phyloP scores from a whole-genome alignment of 495 filamentous ascomycete species.

The Aspergillus mulundensis region DNA sequence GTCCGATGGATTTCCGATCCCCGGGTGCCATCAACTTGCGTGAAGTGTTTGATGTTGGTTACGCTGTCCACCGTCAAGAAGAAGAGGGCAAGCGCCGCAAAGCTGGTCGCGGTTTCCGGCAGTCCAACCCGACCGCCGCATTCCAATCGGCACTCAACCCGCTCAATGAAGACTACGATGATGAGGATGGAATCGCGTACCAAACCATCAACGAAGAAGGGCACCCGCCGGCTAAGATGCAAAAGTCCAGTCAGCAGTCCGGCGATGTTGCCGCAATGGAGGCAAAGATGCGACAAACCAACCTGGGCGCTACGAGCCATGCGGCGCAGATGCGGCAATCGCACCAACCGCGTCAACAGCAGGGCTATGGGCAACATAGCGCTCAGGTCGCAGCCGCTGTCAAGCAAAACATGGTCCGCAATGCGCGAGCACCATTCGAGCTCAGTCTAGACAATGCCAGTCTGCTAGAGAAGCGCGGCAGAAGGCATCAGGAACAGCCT shows the following conservation, averaged over 20 bases:
- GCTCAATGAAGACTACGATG: constrained; percentile 67
- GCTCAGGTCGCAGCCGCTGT: constrained; percentile 73
- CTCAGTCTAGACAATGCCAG: constrained; percentile 87
- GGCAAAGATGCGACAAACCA: constrained; percentile 77
- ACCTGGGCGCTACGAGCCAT: constrained; percentile 52
- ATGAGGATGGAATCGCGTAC: constrained; percentile 50
- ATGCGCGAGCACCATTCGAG: constrained; percentile 73
- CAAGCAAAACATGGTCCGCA: constrained; percentile 64
- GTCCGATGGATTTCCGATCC: constrained; percentile 88
- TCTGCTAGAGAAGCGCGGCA: constrained; percentile 70
- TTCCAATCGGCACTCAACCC: constrained; percentile 54
- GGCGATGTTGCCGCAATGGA: constrained; percentile 75
- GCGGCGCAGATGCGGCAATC: constrained; percentile 59
- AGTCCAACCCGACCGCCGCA: constrained; percentile 41
- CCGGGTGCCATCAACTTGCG: constrained; percentile 92
- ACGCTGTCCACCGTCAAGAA: constrained; percentile 93
- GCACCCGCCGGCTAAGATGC: constrained; percentile 62
- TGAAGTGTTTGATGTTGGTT: constrained; percentile 95
- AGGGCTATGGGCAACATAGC: constrained; percentile 79
- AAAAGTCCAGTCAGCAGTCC: constrained; percentile 51
- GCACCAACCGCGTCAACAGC: constrained; percentile 45
- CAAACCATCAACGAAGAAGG: constrained; percentile 28
- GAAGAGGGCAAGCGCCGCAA: constrained; percentile 91
- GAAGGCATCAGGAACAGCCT: constrained; percentile 33
- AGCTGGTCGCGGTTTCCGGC: constrained; percentile 67